Percentiles rank a stretch among this genome's conserved stretches.
phyloP scores from a whole-genome alignment of 352 stramenopile genomes.

The Ophiocytium majus region DNA sequence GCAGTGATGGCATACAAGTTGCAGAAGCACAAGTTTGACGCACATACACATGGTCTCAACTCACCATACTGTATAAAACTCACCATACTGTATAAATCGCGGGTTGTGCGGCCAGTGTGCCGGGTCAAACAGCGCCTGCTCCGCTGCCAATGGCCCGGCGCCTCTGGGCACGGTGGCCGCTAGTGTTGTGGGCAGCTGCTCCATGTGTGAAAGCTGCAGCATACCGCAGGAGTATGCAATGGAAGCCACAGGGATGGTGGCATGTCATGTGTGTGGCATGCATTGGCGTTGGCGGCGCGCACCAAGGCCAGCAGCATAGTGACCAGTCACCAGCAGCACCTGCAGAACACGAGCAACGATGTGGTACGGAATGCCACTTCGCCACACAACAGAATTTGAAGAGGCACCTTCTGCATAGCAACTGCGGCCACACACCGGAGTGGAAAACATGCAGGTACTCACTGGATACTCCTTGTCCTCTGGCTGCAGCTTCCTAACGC shows the following conservation, averaged over 20 bases:
- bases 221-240: no score
- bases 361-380: background rate
- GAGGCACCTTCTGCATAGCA: no score
- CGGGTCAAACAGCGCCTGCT: background rate
- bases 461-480: conserved; percentile 17
- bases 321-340: no score
- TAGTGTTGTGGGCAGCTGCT: conserved; percentile 7
- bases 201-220: conserved; percentile 6
- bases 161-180: background rate
- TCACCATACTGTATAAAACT: conserved; percentile 25
- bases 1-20: no score
- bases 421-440: background rate
- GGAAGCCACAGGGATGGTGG: no score
- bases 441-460: background rate
- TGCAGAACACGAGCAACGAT: no score
- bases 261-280: no score
- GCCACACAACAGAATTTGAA: background rate
- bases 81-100: conserved; percentile 52
- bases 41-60: no score
- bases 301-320: no score
- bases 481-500: conserved; percentile 63
- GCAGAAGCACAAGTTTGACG: no score
- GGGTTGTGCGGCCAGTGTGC: background rate
- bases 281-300: no score
- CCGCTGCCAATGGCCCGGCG: background rate